Percentiles rank a stretch among this genome's conserved stretches.
These are phyloP conservation scores for Vigna unguiculata DNA, from an alignment of 306 rosid genomes.

Conservation along the genomic window DNA sequence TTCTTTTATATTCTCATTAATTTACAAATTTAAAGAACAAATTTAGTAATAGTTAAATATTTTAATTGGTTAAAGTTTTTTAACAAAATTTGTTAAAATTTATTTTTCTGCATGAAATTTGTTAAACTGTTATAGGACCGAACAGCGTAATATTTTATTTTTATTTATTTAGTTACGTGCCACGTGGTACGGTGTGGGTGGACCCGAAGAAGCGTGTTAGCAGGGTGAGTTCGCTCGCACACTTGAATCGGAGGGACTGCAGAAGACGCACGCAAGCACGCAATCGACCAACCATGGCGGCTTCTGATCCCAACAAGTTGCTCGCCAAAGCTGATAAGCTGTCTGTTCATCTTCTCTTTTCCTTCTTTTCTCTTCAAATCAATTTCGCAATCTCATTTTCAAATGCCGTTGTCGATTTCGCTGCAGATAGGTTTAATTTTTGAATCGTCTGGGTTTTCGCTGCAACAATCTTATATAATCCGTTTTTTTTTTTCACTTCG, in stretches of 20 bases:
- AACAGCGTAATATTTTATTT: background rate
- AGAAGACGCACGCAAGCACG: slow-evolving; percentile 28
- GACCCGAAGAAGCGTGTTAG: background rate
- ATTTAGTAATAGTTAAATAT: too few species aligned
- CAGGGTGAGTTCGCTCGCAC: background rate
- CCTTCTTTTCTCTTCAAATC: background rate
- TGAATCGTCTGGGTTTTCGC: background rate
- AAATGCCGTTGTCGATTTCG: background rate
- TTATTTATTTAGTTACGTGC: background rate
- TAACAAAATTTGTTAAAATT: too few species aligned
- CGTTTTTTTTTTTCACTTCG: background rate
- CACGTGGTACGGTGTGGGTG: background rate
- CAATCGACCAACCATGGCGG: slow-evolving; percentile 56
- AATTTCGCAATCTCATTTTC: background rate
- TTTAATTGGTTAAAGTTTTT: too few species aligned
- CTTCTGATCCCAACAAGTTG: slow-evolving; percentile 77
- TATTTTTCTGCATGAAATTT: too few species aligned
- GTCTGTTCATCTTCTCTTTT: slow-evolving; percentile 46
- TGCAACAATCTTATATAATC: background rate
- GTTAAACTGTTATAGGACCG: background rate
- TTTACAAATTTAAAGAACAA: too few species aligned
- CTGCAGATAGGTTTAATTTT: background rate
- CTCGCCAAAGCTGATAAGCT: slow-evolving; percentile 78
- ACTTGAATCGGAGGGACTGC: slow-evolving; percentile 43
- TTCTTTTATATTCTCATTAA: too few species aligned